Percentiles rank a stretch among this genome's conserved stretches.
Conservation (phyloP, 148 eudicot genomes). For the Dianthus caryophyllus region DNA sequence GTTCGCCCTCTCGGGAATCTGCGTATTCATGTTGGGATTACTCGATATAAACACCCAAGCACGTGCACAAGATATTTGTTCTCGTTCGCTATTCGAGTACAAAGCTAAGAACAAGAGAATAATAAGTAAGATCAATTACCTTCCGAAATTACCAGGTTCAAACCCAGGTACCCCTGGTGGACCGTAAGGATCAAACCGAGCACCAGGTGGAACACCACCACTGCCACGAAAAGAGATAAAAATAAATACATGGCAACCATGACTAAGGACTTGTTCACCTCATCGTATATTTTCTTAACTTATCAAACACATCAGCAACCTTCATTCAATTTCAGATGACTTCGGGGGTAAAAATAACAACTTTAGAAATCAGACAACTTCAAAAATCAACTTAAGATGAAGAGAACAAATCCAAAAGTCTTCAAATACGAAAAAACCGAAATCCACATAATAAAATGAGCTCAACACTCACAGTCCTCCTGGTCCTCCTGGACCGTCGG, state of each 20-base stretch:
- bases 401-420: too few species aligned
- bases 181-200: slow-evolving; percentile 89
- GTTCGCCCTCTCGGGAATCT: slow-evolving; percentile 52
- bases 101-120: too few species aligned
- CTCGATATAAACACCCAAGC: not conserved
- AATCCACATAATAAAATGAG: not conserved
- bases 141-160: slow-evolving; percentile 65
- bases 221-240: slow-evolving; percentile 33
- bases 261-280: too few species aligned
- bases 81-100: not conserved
- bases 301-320: too few species aligned
- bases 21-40: not conserved
- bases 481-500: slow-evolving; percentile 64
- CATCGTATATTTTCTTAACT: too few species aligned
- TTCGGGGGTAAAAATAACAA: too few species aligned
- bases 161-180: slow-evolving; percentile 92
- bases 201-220: slow-evolving; percentile 72
- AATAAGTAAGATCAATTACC: slow-evolving; percentile 41
- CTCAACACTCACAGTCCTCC: slow-evolving; percentile 62
- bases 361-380: too few species aligned
- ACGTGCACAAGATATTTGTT: too few species aligned
- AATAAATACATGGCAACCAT: not conserved
- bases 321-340: too few species aligned
- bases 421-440: not conserved
- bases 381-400: too few species aligned